Base-by-base conservation (phyloP, 768 basidiomycete species). In the Leucogyrophana mollusca region DNA sequence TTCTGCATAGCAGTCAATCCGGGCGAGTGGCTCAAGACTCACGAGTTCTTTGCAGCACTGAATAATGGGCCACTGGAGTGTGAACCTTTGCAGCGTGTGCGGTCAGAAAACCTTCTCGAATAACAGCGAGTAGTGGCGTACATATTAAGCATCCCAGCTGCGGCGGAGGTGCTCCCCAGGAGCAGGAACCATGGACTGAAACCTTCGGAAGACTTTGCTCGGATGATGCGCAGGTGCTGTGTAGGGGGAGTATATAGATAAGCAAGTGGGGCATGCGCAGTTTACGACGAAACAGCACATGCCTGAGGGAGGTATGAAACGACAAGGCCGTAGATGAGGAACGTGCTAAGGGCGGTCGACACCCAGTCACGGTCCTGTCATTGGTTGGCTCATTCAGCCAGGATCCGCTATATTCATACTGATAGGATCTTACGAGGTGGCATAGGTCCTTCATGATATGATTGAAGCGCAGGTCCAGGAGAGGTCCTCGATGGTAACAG, bases 101-200 rank as follows among this genome's bases (percentile, higher is more conserved):
- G 11, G 16, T 36, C n/a, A 9, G 20, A 20, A 14, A 30, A 11
- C 47, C 10, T 13, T 11, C 17, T 34, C 13, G 18, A 8, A 20
- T 30, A 22, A 14, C 8, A 14, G 3, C 5, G 21, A 39, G 23
- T 5, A 39, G 24, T 4, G 9, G 62, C 79, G 43, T 55, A 89
- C 83, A 95, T 82, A 62, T 96, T 96, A 40, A 94, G 70, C 78
- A 94, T 79, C 1, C 79, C 88, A 0, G 90, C 83, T 3, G 90
- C 86, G 10, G 84, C 80, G 13, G 88, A 89, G 0, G 88, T 90
- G 51, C 85, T 85, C 6, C 96, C 96, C 0, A 98, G 79, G 5
- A 97, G 72, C 25, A 98, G 70, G 59, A 90, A 98, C 79, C 88
- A 85, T 14, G 94, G 92, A 51, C 89, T 94, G 52, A 98, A 83